A percentile compares a stretch with the other conserved stretches of the same genome.
Evolutionary conservation across 352 stramenopile genomes (phyloP).

Genomic region (Phytophthora pistaciae): DNA sequence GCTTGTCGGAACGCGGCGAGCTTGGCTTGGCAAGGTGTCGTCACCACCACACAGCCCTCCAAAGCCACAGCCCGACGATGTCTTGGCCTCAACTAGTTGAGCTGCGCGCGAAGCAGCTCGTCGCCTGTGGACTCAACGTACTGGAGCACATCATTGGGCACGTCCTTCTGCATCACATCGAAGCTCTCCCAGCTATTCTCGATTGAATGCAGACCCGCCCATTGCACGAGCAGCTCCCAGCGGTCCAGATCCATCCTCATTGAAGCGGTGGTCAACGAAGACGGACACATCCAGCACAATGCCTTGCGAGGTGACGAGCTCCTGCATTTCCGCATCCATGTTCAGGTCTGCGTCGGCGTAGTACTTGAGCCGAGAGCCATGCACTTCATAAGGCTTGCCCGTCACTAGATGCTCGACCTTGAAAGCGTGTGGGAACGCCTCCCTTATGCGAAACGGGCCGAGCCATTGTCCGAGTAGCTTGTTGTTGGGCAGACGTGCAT

Average conservation of each 20-base stretch:
- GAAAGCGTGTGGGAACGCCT: neutral
- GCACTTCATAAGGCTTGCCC: neutral
- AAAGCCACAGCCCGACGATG: neutral
- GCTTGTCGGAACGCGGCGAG: neutral
- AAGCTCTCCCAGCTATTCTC: slow-evolving; percentile 4
- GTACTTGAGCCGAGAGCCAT: slow-evolving; percentile 6
- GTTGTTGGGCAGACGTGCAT: neutral
- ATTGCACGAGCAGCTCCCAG: slow-evolving; percentile 7
- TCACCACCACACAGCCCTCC: slow-evolving; percentile 8
- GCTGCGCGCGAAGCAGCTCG: neutral
- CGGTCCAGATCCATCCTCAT: neutral
- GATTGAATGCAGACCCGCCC: neutral
- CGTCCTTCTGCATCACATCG: slow-evolving; percentile 4
- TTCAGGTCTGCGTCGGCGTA: slow-evolving; percentile 4
- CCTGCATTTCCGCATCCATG: slow-evolving; percentile 7
- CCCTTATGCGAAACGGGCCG: neutral
- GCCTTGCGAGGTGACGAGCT: slow-evolving; percentile 8
- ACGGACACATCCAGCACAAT: slow-evolving; percentile 7
- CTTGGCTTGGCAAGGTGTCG: neutral
- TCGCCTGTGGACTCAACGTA: slow-evolving; percentile 1
- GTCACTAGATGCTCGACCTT: neutral
- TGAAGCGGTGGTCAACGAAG: slow-evolving; percentile 9
- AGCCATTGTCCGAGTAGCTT: neutral
- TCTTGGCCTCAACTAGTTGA: neutral
- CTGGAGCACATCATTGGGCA: neutral